Evolutionary conservation across 768 basidiomycete genomes (phyloP), one percentile per base, ranked within the genome.

Genomic region (Trametes cubensis): DNA sequence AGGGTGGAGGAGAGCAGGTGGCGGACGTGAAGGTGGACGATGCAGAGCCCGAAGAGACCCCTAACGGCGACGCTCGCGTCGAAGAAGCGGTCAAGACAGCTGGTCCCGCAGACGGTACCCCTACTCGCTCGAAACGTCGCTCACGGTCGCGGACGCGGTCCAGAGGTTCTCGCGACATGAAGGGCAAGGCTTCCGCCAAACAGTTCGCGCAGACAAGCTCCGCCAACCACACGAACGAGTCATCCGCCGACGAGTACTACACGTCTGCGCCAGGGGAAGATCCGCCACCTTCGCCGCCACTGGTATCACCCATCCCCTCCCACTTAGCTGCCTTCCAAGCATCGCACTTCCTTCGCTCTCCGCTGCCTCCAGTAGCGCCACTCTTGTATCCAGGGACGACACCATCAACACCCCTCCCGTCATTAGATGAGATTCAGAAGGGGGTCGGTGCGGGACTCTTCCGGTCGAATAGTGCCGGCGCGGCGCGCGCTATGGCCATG

Each of bases 391-490:
- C 87, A n/a, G 84, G 84, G 15, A 81, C 85, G 18, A 83, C 87
- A 6, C 84, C 87, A 2, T 79, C 87, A 7, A 87, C 86, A 3
- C 88, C 90, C 18, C 74, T 89, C 39, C 92, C 92, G 0, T 85
- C 90, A 4, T 79, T 96, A 6, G 89, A 92, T 68, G 90, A 88
- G 21, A 77, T 95, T 40, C 87, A 88, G 70, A 84, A 80, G 69
- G 71, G 64, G 62, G 71, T 68, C 41, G 63, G 65, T 49, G 65
- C 69, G 18, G 88, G 89, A 17, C 82, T 97, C 3, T 87, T 92
- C 70, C 87, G 95, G 20, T 95, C 95, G 2, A 95, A 95, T 72
- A 95, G 94, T 69, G 92, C 85, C 13, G 81, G 72, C 1, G 69
- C 91, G n/a, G 90, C 89, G 21, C 83, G 89, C 49, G 82, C 85